Evolutionary conservation across 208 protist species (phyloP).

Genomic region (Leishmania tropica): DNA sequence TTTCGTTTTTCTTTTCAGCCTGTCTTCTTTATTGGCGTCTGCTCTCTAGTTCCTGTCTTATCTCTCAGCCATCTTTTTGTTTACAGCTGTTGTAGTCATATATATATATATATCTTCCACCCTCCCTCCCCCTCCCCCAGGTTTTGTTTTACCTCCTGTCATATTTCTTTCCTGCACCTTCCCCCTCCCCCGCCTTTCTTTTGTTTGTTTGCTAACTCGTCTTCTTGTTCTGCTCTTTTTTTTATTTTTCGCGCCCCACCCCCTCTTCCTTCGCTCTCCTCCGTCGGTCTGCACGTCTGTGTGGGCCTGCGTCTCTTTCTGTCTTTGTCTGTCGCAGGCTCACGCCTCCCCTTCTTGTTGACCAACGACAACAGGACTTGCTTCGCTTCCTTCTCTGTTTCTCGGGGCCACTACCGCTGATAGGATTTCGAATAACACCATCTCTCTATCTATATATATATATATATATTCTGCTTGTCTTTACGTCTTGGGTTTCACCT

Average conservation of each 20-base stretch:
- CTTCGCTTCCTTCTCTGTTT: neutral
- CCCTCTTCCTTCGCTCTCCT: neutral
- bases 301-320: neutral
- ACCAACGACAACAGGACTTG: neutral
- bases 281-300: neutral
- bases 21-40: neutral
- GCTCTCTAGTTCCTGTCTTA: neutral
- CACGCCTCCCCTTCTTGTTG: neutral
- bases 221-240: no score
- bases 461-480: slow-evolving; percentile 4
- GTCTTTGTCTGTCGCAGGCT: neutral
- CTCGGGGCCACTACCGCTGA: neutral
- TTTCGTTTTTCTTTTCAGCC: neutral
- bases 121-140: neutral
- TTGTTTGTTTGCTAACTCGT: neutral
- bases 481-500: neutral
- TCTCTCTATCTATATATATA: neutral
- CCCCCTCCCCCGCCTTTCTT: neutral
- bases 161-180: neutral
- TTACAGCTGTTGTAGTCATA: neutral
- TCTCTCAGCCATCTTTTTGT: neutral
- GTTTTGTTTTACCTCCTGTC: neutral
- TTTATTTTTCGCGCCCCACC: no score
- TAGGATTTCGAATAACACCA: neutral
- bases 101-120: neutral